These are phyloP conservation scores for Malus hybrid DNA, from an alignment of 331 rosid species.

Conservation along the genomic window DNA sequence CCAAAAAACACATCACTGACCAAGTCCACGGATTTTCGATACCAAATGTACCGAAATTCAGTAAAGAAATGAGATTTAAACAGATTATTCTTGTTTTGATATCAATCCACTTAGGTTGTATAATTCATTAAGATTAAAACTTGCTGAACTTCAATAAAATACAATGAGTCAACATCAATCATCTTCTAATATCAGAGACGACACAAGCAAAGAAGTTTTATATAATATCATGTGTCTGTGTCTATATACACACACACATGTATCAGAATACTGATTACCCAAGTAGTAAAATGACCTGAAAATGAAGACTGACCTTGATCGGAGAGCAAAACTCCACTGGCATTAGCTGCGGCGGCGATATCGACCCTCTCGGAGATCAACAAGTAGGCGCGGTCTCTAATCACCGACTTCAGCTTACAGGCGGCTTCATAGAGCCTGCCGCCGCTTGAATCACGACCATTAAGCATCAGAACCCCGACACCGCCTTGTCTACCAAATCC, in stretches of 20 bases:
- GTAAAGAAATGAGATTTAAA: background rate
- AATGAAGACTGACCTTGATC: slow-evolving; percentile 55
- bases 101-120: background rate
- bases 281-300: background rate
- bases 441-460: slow-evolving; percentile 37
- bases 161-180: background rate
- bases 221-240: background rate
- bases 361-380: slow-evolving; percentile 85
- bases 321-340: slow-evolving; percentile 78
- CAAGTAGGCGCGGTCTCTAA: slow-evolving; percentile 70
- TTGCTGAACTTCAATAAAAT: background rate
- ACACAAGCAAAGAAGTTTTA: background rate
- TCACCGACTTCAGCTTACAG: slow-evolving; percentile 59
- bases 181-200: background rate
- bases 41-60: background rate
- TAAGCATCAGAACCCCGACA: slow-evolving; percentile 60
- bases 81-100: background rate
- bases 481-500: slow-evolving; percentile 49
- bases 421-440: slow-evolving; percentile 81
- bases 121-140: background rate
- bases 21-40: background rate
- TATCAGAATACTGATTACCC: background rate
- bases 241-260: too few relatives aligned
- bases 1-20: background rate
- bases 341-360: slow-evolving; percentile 76